Conservation (phyloP, 768 basidiomycete genomes). For the Pisolithus microcarpus region DNA sequence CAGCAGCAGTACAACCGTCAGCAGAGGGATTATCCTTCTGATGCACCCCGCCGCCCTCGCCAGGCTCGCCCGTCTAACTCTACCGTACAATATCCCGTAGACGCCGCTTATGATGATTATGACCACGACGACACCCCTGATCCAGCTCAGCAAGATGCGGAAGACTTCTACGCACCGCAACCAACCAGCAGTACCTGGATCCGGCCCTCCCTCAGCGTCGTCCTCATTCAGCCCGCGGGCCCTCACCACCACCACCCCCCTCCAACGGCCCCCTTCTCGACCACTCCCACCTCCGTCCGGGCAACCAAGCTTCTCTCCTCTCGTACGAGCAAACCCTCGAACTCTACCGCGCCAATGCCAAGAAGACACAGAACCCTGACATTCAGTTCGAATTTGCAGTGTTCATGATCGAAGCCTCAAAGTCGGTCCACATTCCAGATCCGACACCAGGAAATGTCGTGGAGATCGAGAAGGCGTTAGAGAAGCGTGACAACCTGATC, state of each 20-base stretch:
- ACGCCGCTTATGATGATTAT: slow-evolving; percentile 25
- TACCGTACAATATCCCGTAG: slow-evolving; percentile 21
- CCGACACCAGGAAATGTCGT: slow-evolving; percentile 67
- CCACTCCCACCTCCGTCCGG: slow-evolving; percentile 89
- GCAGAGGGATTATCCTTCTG: slow-evolving; percentile 9
- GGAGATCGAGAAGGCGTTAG: slow-evolving; percentile 71
- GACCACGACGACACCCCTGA: slow-evolving; percentile 33
- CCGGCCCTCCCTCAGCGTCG: slow-evolving; percentile 28
- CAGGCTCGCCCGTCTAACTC: slow-evolving; percentile 16
- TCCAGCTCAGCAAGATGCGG: slow-evolving; percentile 30
- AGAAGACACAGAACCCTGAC: slow-evolving; percentile 97
- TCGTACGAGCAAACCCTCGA: slow-evolving; percentile 95
- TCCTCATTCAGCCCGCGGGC: slow-evolving; percentile 53
- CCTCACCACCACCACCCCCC: slow-evolving; percentile 53
- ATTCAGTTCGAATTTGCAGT: slow-evolving; percentile 97
- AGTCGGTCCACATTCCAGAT: slow-evolving; percentile 73
- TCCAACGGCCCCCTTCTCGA: slow-evolving; percentile 63
- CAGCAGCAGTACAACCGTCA: slow-evolving; percentile 8
- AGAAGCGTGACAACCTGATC: slow-evolving; percentile 82
- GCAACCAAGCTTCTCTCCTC: slow-evolving; percentile 86
- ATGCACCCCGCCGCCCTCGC: slow-evolving; percentile 9
- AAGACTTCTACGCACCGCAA: slow-evolving; percentile 33
- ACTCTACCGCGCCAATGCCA: slow-evolving; percentile 94
- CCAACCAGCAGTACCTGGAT: slow-evolving; percentile 21
- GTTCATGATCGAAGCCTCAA: slow-evolving; percentile 97